Base-by-base conservation (phyloP, 2,329 filamentous ascomycete genomes). In the Trichoderma sp. region DNA sequence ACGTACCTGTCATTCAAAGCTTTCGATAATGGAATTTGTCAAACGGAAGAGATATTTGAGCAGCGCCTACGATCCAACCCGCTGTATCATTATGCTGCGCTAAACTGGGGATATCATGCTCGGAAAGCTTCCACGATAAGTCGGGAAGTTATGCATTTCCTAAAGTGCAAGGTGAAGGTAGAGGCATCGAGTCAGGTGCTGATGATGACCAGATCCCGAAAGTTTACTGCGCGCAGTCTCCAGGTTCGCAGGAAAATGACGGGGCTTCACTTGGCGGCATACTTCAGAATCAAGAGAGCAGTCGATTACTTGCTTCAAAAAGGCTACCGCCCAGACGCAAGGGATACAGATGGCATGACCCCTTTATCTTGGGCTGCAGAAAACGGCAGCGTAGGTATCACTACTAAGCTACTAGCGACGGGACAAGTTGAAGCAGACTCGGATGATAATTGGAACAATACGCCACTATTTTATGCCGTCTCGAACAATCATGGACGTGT, bases 1-100 rank as follows among this genome's bases (percentile, higher is more conserved):
- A 79, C 78, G 0, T 84, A 84, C 62, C 75, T 84, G 4, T 81
- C 77, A 15, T 81, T 81, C 32, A 67, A 75, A 30, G 34, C n/a
- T 0, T 81, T 83, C 65, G 43, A 70, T 21, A 39, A 14, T 30
- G 63, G 51, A n/a, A 2, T 56, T 53, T 57, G 30, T 6, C 26
- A 6, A 24, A 53, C 43, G 24, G 28, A 57, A 9, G 32, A 15
- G 4, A 18, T 18, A 4, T 28, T 18, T 12, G 11, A 26, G 15
- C 6, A 36, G 30, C 64, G 51, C 3, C 5, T 67, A 18, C 24
- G 8, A 9, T 26, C 43, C 15, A 12, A 60, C 26, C 30, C 24
- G 1, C 9, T 69, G 6, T 69, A 69, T n/a, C 4, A 8, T n/a
- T 69, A 69, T 28, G 65, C 65, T 3, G 65, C 65, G 8, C 21